Conservation (phyloP, 1,284 basidiomycete species). For the Pseudozyma flocculosa region DNA sequence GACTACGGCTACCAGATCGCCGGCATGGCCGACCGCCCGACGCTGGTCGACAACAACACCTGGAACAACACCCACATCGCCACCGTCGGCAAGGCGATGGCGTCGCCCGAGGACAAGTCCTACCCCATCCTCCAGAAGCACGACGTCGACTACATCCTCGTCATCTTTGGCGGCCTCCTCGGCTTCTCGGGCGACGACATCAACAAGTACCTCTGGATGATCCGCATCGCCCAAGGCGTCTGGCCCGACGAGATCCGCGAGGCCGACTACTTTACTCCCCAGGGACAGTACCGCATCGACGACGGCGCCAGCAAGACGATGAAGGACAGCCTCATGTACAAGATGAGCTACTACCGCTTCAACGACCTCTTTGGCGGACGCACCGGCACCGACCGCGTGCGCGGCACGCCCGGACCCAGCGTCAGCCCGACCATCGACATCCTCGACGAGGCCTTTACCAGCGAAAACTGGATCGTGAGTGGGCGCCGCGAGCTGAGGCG, state of each 20-base stretch:
- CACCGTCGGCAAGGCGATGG: slow-evolving; percentile 71
- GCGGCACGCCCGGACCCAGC: slow-evolving; percentile 36
- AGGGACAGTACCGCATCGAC: slow-evolving; percentile 92
- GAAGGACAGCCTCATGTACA: slow-evolving; percentile 85
- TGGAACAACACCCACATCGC: slow-evolving; percentile 85
- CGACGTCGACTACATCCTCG: slow-evolving; percentile 94
- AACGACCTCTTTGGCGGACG: slow-evolving; percentile 60
- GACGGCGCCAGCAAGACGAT: slow-evolving; percentile 83
- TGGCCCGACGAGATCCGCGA: slow-evolving; percentile 99
- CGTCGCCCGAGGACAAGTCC: slow-evolving; percentile 85
- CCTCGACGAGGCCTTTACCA: slow-evolving; percentile 57
- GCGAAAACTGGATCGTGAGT: slow-evolving; percentile 56
- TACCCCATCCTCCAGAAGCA: slow-evolving; percentile 96
- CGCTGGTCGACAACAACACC: slow-evolving; percentile 97
- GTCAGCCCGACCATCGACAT: slow-evolving; percentile 44
- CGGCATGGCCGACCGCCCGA: slow-evolving; percentile 96
- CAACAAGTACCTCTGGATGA: slow-evolving; percentile 89
- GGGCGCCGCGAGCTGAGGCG: no score
- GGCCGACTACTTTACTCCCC: slow-evolving; percentile 86
- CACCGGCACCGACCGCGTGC: slow-evolving; percentile 48
- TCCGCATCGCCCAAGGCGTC: slow-evolving; percentile 93
- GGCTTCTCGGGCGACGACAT: slow-evolving; percentile 99
- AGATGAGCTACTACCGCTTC: slow-evolving; percentile 57
- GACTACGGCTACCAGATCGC: slow-evolving; percentile 99
- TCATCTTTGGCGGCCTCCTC: slow-evolving; percentile 95